phyloP scores from a whole-genome alignment of 1,284 basidiomycete genomes.

The Psilocybe mexicana region DNA sequence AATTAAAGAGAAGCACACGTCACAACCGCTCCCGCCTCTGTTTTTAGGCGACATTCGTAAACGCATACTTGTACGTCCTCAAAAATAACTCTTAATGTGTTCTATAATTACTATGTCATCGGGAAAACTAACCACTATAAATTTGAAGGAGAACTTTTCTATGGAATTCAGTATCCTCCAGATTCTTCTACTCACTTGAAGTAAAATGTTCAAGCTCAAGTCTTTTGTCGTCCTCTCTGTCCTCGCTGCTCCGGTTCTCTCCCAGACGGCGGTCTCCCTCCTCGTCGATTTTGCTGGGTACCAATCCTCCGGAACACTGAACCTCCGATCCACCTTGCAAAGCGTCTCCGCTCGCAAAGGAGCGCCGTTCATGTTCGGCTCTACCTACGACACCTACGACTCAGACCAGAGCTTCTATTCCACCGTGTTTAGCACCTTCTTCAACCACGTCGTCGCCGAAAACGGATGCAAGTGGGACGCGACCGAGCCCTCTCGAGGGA shows the following conservation, averaged over 20 bases:
- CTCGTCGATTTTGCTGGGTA: constrained; percentile 16
- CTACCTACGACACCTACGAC: constrained; percentile 18
- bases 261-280: constrained; percentile 16
- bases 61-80: no score
- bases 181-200: no score
- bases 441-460: constrained; percentile 17
- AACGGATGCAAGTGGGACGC: constrained; percentile 19
- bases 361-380: constrained; percentile 12
- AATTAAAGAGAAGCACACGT: no score
- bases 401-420: constrained; percentile 10
- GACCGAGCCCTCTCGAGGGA: constrained; percentile 14
- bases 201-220: not conserved
- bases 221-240: constrained; percentile 15
- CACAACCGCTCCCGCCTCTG: no score
- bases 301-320: constrained; percentile 13
- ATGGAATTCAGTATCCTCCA: no score
- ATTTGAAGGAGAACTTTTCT: no score
- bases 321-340: constrained; percentile 15
- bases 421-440: constrained; percentile 17
- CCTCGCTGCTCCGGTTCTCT: constrained; percentile 15
- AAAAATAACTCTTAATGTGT: no score
- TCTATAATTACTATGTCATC: no score
- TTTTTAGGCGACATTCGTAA: no score
- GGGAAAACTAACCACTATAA: no score
- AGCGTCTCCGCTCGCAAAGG: constrained; percentile 7